Conservation (phyloP, 2,329 filamentous ascomycete species). For the Cladorrhinum sp. region DNA sequence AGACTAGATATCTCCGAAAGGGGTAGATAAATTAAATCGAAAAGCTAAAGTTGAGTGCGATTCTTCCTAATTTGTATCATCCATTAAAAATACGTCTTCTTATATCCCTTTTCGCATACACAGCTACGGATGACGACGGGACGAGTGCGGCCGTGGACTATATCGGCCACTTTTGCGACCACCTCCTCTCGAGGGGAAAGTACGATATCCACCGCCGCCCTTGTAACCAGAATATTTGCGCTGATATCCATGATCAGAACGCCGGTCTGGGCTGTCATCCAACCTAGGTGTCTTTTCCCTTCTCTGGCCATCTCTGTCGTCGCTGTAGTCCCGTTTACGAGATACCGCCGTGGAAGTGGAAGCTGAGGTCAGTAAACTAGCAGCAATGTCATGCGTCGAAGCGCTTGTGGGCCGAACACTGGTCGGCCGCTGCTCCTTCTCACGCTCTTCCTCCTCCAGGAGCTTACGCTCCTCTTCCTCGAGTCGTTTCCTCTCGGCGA, state of each 20-base stretch:
- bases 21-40: too few relatives aligned
- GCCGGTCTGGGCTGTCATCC: not conserved
- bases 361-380: not conserved
- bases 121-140: too few relatives aligned
- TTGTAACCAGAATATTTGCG: slow-evolving; percentile 12
- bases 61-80: too few relatives aligned
- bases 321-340: slow-evolving; percentile 15
- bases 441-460: slow-evolving; percentile 26
- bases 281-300: slow-evolving; percentile 10
- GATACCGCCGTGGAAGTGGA: not conserved
- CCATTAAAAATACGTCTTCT: too few relatives aligned
- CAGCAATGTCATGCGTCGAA: not conserved
- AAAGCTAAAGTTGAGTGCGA: too few relatives aligned
- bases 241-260: slow-evolving; percentile 2
- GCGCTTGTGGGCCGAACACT: slow-evolving; percentile 2
- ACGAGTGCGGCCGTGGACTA: too few relatives aligned
- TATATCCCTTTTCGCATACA: too few relatives aligned
- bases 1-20: too few relatives aligned
- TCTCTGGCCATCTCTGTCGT: not conserved
- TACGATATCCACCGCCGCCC: not conserved
- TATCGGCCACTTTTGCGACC: too few relatives aligned
- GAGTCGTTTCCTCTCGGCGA: slow-evolving; percentile 23
- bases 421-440: slow-evolving; percentile 17
- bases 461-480: slow-evolving; percentile 27
- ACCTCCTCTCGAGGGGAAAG: too few relatives aligned